Evolutionary conservation across 148 eudicot species (phyloP).

Genomic region (Chenopodium formosanum): DNA sequence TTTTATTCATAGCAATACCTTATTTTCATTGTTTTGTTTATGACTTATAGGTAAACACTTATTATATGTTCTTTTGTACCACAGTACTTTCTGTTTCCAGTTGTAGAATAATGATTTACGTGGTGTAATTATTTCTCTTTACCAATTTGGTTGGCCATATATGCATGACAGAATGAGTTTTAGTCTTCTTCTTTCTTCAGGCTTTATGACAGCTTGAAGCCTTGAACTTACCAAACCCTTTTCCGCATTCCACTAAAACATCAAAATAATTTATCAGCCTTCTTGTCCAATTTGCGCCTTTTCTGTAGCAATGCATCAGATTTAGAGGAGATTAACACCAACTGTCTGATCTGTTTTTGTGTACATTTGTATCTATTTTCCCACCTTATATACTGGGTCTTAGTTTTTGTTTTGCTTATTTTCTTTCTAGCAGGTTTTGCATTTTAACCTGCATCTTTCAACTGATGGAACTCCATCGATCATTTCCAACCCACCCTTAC

Average conservation of each 20-base stretch:
- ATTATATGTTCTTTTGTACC: background rate
- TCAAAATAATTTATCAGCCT: background rate
- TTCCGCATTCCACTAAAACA: background rate
- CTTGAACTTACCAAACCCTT: background rate
- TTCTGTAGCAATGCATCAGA: background rate
- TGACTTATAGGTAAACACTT: background rate
- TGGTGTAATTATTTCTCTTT: background rate
- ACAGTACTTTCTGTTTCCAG: background rate
- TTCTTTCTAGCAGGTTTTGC: conserved; percentile 45
- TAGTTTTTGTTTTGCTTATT: background rate
- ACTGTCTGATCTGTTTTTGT: background rate
- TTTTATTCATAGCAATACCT: background rate
- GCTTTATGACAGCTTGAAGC: background rate
- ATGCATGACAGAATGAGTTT: too few species aligned
- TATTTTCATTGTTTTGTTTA: background rate
- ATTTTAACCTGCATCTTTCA: conserved; percentile 59
- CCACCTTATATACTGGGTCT: conserved; percentile 4
- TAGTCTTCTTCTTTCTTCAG: background rate
- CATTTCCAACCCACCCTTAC: conserved; percentile 23
- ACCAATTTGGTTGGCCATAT: background rate
- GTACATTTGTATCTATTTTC: background rate
- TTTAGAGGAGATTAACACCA: background rate
- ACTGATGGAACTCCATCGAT: conserved; percentile 37
- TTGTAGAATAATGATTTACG: background rate
- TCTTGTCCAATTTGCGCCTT: background rate